Evolutionary conservation across 1,284 basidiomycete species (phyloP).

Genomic region (Cutaneotrichosporon sp.): DNA sequence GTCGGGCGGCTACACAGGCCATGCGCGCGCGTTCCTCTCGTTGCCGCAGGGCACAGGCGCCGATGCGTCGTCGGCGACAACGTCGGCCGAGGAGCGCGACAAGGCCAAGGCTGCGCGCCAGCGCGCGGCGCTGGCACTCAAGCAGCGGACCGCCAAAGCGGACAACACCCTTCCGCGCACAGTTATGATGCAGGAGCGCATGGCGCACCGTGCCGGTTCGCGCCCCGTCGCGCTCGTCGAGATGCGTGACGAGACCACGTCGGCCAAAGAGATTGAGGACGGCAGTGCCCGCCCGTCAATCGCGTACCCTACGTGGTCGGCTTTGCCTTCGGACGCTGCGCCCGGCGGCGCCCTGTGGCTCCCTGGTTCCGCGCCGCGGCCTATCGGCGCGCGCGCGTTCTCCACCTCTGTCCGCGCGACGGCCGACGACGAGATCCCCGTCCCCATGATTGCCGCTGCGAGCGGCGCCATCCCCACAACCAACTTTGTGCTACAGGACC

Average conservation of each 20-base stretch:
- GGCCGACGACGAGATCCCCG: not conserved
- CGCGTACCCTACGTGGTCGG: conserved; percentile 17
- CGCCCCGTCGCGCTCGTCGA: conserved; percentile 24
- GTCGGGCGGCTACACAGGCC: conserved; percentile 40
- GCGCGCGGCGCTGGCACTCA: conserved; percentile 13
- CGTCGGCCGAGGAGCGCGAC: conserved; percentile 23
- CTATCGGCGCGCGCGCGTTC: conserved; percentile 23
- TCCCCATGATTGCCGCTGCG: conserved; percentile 6
- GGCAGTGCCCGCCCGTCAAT: conserved; percentile 7
- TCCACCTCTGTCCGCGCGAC: conserved; percentile 19
- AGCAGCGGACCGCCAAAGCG: conserved; percentile 10
- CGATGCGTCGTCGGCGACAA: conserved; percentile 25
- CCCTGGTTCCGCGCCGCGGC: conserved; percentile 12
- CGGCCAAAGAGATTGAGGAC: not conserved
- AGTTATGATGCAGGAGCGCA: conserved; percentile 13
- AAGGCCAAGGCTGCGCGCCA: conserved; percentile 8
- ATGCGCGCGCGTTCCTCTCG: conserved; percentile 42
- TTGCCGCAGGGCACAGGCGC: conserved; percentile 29
- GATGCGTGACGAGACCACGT: conserved; percentile 5
- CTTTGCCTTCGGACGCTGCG: conserved; percentile 12
- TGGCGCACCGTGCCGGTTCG: conserved; percentile 20
- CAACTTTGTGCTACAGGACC: conserved; percentile 40
- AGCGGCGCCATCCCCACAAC: conserved; percentile 23
- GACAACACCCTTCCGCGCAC: conserved; percentile 10
- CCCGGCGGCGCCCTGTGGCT: conserved; percentile 16